Evolutionary conservation across 257 asterid species (phyloP).

Genomic region (Plantago major): DNA sequence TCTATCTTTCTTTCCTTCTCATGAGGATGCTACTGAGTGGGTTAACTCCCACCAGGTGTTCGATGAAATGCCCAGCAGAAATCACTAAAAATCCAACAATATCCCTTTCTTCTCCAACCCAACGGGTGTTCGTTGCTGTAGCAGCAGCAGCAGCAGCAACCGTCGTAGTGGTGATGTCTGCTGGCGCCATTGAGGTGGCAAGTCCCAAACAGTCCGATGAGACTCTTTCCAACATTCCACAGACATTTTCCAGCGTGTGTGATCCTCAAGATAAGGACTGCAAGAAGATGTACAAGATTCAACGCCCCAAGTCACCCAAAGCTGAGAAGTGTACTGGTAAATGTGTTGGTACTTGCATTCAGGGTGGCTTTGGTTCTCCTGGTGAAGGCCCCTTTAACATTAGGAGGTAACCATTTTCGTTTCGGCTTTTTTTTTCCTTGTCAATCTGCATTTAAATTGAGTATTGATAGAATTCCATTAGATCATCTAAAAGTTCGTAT

Average conservation of each 20-base stretch:
- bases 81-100: conserved; percentile 13
- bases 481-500: too few relatives aligned
- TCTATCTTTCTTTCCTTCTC: too few relatives aligned
- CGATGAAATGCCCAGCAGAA: conserved; percentile 29
- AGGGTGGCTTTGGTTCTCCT: conserved; percentile 82
- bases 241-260: conserved; percentile 63
- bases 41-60: conserved; percentile 32
- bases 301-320: conserved; percentile 74
- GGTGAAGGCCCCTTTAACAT: conserved; percentile 93
- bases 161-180: conserved; percentile 33
- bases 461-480: too few relatives aligned
- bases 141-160: conserved; percentile 26
- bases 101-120: conserved; percentile 15
- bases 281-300: conserved; percentile 54
- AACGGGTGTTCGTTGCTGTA: conserved; percentile 15
- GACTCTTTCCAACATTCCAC: conserved; percentile 75
- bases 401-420: conserved; percentile 35
- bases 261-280: conserved; percentile 45
- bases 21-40: conserved; percentile 34
- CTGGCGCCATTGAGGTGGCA: conserved; percentile 42
- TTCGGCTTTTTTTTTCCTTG: not conserved
- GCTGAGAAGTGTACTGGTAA: conserved; percentile 78
- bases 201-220: conserved; percentile 46
- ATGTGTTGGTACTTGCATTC: conserved; percentile 70
- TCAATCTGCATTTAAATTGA: not conserved